These are phyloP conservation scores for Apophysomyces variabilis DNA, from an alignment of 371 early-diverging fungal genomes.

Conservation along the genomic window DNA sequence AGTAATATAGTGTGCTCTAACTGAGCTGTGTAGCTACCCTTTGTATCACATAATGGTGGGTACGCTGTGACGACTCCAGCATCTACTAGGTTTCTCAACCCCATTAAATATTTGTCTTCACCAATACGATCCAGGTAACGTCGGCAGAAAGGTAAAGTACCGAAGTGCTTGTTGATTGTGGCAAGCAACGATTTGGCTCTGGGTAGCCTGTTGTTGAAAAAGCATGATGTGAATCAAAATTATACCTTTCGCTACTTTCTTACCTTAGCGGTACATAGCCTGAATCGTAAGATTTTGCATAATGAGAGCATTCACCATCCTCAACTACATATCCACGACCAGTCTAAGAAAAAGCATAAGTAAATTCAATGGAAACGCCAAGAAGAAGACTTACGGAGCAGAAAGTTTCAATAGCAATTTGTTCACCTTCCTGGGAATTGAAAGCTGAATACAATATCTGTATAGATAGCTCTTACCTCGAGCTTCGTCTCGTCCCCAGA, in stretches of 20 bases:
- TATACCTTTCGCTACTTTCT: constrained; percentile 5
- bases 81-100: constrained; percentile 88
- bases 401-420: constrained; percentile 99
- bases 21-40: constrained; percentile 97
- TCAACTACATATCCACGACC: constrained; percentile 96
- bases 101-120: constrained; percentile 85
- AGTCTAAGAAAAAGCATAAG: constrained; percentile 55
- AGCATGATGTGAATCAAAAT: not conserved
- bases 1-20: constrained; percentile 97
- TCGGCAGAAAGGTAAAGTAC: constrained; percentile 98
- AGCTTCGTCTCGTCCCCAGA: constrained; percentile 93
- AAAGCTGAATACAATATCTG: not conserved
- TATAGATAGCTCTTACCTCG: constrained; percentile 57
- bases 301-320: constrained; percentile 96
- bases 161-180: constrained; percentile 93
- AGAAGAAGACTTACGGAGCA: constrained; percentile 64
- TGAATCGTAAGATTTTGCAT: constrained; percentile 74
- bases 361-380: not conserved
- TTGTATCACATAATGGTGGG: constrained; percentile 94
- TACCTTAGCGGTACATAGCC: constrained; percentile 73
- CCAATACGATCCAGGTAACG: constrained; percentile 95
- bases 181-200: constrained; percentile 86
- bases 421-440: constrained; percentile 82
- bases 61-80: constrained; percentile 87
- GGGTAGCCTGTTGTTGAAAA: constrained; percentile 56